Base-by-base conservation (phyloP, 2,329 filamentous ascomycete genomes). In the Lecanicillium sp. region DNA sequence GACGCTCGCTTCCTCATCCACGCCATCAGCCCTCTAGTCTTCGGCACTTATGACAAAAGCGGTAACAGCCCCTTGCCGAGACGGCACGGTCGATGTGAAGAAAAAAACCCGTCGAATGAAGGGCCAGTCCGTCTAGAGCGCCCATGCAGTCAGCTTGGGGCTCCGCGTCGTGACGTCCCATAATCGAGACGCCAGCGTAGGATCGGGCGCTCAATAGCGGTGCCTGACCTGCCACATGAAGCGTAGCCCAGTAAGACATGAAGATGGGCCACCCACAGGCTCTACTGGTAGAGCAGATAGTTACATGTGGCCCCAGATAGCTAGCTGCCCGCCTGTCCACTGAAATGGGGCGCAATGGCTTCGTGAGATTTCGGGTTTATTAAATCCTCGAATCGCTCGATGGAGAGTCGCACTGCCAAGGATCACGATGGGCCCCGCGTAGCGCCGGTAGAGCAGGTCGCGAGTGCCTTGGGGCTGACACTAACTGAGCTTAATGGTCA, bases 351-450 rank as follows among this genome's bases (percentile, higher is more conserved):
- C 43, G 17, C 37, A 33, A 12, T 45, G 24, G 33, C 26, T 19
- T 19, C 32, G 43, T 32, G 44, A 47, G 36, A 33, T 47, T 45
- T 40, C 44, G 44, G 44, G 27, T 7, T 40, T 40, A 40, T 27
- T 47, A 40, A 35, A 40, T 35, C 44, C 44, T 47, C 44, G 44
- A 47, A 47, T 47, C 36, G 36, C 27, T 40, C 27, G 35, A 46
- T 32, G n/a, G 19, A 24, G 23, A 29, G 42, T 37, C 20, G 21
- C 42, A 30, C 20, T n/a, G 23, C 33, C 35, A 24, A 39, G 35
- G 19, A 14, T 32, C 15, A 17, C 23, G 5, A 41, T 29, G 32
- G 32, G 32, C 23, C 14, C 30, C 11, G 30, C n/a, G 41, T 19
- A 36, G 32, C 19, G 27, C 24, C 4, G 14, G 38, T 9, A 17